A percentile compares a stretch with the other conserved stretches of the same genome.
phyloP scores from a whole-genome alignment of 2,329 filamentous ascomycete genomes.

The Knufia fluminis region DNA sequence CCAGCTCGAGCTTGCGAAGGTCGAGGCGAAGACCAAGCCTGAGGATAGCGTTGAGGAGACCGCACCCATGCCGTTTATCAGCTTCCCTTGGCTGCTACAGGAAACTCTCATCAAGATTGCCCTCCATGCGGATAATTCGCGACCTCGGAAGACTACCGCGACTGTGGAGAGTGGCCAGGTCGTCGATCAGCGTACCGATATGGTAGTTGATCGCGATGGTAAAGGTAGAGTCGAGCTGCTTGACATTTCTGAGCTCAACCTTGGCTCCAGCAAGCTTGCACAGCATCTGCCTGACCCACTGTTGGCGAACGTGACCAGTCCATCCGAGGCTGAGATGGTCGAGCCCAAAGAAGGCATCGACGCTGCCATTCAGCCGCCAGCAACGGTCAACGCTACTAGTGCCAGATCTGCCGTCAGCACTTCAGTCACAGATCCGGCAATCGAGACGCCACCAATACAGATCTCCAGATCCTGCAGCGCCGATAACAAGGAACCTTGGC shows the following conservation, averaged over 20 bases:
- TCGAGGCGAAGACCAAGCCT: conserved; percentile 35
- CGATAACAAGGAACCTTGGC: no score
- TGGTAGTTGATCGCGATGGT: conserved; percentile 68
- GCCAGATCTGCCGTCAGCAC: no score
- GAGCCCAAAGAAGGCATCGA: neutral
- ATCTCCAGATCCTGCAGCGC: no score
- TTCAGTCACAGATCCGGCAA: no score
- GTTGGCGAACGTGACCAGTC: neutral
- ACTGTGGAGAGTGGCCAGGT: neutral
- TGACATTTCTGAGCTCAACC: conserved; percentile 34
- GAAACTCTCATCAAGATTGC: conserved; percentile 63
- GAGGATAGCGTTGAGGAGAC: conserved; percentile 13
- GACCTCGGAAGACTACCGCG: conserved; percentile 29
- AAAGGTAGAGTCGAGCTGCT: conserved; percentile 74
- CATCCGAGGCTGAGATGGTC: neutral
- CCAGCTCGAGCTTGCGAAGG: conserved; percentile 54
- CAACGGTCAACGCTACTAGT: no score
- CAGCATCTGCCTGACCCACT: conserved; percentile 8
- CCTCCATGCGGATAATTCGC: conserved; percentile 29
- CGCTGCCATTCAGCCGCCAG: neutral
- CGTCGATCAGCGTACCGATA: neutral
- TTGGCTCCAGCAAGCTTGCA: neutral
- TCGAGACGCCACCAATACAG: no score
- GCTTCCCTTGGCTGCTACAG: conserved; percentile 87
- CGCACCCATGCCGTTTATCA: conserved; percentile 67